Evolutionary conservation across 108 stramenopile genomes (phyloP).

Genomic region (Phaeodactylum tricornutum): DNA sequence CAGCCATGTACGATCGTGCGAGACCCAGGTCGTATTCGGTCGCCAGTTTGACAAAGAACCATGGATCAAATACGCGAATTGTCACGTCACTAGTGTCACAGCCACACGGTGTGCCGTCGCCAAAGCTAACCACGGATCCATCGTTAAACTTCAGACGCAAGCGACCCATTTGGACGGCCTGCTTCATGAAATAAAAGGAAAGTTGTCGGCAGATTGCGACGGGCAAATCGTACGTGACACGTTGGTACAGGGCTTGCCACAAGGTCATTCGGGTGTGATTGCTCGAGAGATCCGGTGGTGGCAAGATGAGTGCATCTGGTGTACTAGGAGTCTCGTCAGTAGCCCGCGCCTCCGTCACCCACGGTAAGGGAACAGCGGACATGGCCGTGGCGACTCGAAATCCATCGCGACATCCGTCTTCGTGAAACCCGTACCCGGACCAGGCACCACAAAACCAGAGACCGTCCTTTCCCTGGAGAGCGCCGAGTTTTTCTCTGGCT

Average conservation of each 20-base stretch:
- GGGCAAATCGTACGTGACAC: constrained; percentile 44
- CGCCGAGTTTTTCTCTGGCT: constrained; percentile 47
- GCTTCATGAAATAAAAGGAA: constrained; percentile 45
- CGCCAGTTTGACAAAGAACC: constrained; percentile 91
- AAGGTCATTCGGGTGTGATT: constrained; percentile 7
- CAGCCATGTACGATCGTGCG: constrained; percentile 85
- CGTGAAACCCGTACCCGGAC: constrained; percentile 95
- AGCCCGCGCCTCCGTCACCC: constrained; percentile 34
- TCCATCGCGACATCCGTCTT: constrained; percentile 87
- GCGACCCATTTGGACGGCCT: constrained; percentile 49
- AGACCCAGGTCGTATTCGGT: constrained; percentile 88
- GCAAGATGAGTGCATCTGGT: constrained; percentile 24
- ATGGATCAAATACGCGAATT: constrained; percentile 75
- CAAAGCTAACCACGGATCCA: constrained; percentile 52
- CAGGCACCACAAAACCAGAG: constrained; percentile 93
- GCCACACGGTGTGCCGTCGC: constrained; percentile 49
- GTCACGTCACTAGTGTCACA: constrained; percentile 53
- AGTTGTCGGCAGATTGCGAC: constrained; percentile 51
- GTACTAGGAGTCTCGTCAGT: neutral
- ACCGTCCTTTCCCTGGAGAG: constrained; percentile 64
- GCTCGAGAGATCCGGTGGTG: constrained; percentile 42
- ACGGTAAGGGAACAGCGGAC: constrained; percentile 52
- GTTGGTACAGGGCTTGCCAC: constrained; percentile 28
- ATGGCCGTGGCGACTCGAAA: constrained; percentile 69
- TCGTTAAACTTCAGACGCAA: constrained; percentile 64